phyloP scores from a whole-genome alignment of 495 filamentous ascomycete genomes.

The Zalerion maritima region DNA sequence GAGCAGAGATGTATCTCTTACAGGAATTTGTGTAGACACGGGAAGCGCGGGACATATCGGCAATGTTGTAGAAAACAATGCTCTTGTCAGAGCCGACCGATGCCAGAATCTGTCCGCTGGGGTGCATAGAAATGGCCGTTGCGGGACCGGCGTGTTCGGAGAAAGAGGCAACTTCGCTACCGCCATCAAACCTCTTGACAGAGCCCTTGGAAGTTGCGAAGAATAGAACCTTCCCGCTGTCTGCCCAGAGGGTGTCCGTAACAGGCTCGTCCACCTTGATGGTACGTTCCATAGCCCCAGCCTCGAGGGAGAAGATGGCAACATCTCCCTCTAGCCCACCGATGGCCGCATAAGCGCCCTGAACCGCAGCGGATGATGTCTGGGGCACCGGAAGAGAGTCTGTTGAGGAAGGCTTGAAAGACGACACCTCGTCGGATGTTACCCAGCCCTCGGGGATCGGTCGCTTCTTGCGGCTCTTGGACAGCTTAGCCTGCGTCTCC shows the following conservation, averaged over 20 bases:
- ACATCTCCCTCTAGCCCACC: constrained; percentile 66
- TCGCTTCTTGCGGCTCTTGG: constrained; percentile 74
- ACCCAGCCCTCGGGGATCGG: constrained; percentile 74
- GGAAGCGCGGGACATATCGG: constrained; percentile 45
- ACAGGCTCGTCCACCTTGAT: constrained; percentile 53
- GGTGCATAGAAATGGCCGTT: constrained; percentile 65
- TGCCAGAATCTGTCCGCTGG: constrained; percentile 69
- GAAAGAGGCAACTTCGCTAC: constrained; percentile 48
- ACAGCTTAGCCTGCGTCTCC: constrained; percentile 64
- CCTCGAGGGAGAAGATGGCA: constrained; percentile 63
- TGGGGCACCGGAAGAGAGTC: constrained; percentile 48
- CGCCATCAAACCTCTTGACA: constrained; percentile 65
- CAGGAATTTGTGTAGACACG: constrained; percentile 71
- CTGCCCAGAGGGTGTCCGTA: constrained; percentile 69
- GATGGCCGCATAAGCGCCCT: constrained; percentile 60
- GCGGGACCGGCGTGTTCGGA: constrained; percentile 66
- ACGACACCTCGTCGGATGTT: constrained; percentile 53
- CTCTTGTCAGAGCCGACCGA: constrained; percentile 88
- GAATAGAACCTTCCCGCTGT: constrained; percentile 47
- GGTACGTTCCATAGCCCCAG: constrained; percentile 51
- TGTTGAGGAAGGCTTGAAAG: constrained; percentile 47
- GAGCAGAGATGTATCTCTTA: constrained; percentile 30
- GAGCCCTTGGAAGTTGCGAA: constrained; percentile 60
- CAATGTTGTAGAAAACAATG: constrained; percentile 79
- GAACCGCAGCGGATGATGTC: constrained; percentile 48